These are phyloP conservation scores for Xerocomus brunneocitrinus DNA, from an alignment of 768 basidiomycete genomes.

Conservation along the genomic window DNA sequence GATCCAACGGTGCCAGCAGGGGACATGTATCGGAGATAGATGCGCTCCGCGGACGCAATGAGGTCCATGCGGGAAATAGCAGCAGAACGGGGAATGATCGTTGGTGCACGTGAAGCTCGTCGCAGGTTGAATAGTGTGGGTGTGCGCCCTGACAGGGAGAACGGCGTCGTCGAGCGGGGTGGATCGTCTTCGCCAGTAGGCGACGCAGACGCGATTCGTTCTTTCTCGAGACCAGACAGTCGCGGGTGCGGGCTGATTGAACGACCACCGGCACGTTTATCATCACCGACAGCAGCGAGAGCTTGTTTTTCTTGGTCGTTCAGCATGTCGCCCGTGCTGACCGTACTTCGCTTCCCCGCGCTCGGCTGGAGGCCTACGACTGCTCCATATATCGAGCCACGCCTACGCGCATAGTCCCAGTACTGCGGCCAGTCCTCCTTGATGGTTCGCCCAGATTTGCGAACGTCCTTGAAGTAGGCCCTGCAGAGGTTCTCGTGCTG, in stretches of 20 bases:
- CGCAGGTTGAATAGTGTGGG: slow-evolving; percentile 71
- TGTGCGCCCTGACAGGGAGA: slow-evolving; percentile 70
- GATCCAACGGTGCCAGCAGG: slow-evolving; percentile 72
- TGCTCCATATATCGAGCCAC: slow-evolving; percentile 91
- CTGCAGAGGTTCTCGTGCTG: slow-evolving; percentile 99
- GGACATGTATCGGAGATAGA: slow-evolving; percentile 91
- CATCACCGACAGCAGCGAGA: slow-evolving; percentile 44
- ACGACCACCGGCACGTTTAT: slow-evolving; percentile 45
- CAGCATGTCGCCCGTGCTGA: slow-evolving; percentile 71
- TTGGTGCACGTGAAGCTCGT: slow-evolving; percentile 86
- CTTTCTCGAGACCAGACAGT: slow-evolving; percentile 33
- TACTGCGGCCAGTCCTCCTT: slow-evolving; percentile 99
- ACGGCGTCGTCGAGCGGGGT: slow-evolving; percentile 73
- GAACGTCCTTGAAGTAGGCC: slow-evolving; percentile 98
- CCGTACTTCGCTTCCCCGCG: slow-evolving; percentile 70
- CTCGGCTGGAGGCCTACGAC: slow-evolving; percentile 71
- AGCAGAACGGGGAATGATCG: slow-evolving; percentile 85
- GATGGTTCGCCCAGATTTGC: slow-evolving; percentile 88
- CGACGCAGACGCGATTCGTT: slow-evolving; percentile 41
- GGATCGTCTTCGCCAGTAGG: slow-evolving; percentile 46
- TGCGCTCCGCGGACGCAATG: slow-evolving; percentile 91
- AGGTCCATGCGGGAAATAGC: slow-evolving; percentile 90
- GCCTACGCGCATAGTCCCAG: slow-evolving; percentile 86
- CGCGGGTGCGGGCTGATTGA: slow-evolving; percentile 58
- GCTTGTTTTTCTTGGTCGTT: slow-evolving; percentile 68